A percentile compares a stretch with the other conserved stretches of the same genome.
phyloP scores from a whole-genome alignment of 345 rosid species.

The Kandelia obovata region DNA sequence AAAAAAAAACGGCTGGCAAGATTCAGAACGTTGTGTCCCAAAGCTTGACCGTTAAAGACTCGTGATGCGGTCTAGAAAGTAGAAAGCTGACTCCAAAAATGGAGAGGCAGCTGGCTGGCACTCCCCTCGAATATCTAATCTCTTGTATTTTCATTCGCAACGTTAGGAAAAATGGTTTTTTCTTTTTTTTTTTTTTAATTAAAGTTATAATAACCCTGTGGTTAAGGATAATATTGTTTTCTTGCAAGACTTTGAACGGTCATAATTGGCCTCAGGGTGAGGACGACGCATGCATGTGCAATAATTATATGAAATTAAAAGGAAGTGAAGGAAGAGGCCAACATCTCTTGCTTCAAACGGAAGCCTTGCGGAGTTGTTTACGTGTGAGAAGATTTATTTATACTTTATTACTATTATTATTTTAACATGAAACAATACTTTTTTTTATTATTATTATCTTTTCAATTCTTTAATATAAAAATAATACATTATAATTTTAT shows the following conservation, averaged over 20 bases:
- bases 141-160: no score
- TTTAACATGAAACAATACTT: not conserved
- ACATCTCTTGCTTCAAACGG: conserved; percentile 54
- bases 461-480: not conserved
- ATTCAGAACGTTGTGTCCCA: no score
- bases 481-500: no score
- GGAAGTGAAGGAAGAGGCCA: conserved; percentile 22
- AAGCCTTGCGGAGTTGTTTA: conserved; percentile 28
- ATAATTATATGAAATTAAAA: not conserved
- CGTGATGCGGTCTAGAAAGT: no score
- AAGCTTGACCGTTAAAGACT: no score
- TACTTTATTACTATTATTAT: not conserved
- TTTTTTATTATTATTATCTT: not conserved
- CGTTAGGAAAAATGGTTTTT: no score
- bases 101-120: no score
- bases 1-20: no score
- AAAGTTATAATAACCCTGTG: no score
- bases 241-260: not conserved
- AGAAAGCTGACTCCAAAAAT: no score
- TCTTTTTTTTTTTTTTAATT: no score
- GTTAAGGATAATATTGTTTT: not conserved
- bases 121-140: no score
- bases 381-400: conserved; percentile 9
- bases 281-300: conserved; percentile 6
- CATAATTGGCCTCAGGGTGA: not conserved